Conservation (phyloP, 1,284 basidiomycete genomes). For the Chiua sp. region DNA sequence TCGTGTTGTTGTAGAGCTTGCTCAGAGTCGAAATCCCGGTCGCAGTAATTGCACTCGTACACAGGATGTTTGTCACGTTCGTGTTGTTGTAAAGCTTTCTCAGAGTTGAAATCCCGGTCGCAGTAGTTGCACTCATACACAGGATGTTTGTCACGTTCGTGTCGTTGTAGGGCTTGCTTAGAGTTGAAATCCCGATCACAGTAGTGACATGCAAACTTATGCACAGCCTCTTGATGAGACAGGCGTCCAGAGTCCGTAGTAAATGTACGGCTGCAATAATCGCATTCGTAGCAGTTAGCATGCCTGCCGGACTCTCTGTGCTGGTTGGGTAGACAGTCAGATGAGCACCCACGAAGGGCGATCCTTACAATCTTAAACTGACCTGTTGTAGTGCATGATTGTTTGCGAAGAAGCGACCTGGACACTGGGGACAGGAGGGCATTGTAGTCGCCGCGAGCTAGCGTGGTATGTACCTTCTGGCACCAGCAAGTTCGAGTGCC, state of each 20-base stretch:
- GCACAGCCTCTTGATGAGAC: constrained; percentile 19
- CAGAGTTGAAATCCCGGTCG: not conserved
- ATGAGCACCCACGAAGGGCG: not conserved
- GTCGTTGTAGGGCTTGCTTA: constrained; percentile 2
- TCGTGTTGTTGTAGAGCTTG: too few species aligned
- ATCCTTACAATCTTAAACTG: constrained; percentile 1
- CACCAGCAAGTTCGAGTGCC: too few species aligned
- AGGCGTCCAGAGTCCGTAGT: constrained; percentile 11
- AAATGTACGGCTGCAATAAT: constrained; percentile 23
- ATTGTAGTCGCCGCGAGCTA: constrained; percentile 12
- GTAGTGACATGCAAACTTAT: constrained; percentile 17
- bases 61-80: too few species aligned
- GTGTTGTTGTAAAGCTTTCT: too few species aligned
- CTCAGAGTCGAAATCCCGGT: not conserved
- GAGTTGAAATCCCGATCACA: constrained; percentile 24
- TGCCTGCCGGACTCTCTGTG: constrained; percentile 22
- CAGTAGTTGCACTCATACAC: constrained; percentile 21
- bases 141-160: constrained; percentile 17
- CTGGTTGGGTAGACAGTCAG: constrained; percentile 8
- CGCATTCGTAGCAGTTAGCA: constrained; percentile 12
- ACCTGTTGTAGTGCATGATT: constrained; percentile 19
- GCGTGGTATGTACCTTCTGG: not conserved
- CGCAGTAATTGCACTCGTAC: constrained; percentile 25
- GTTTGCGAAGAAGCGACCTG: constrained; percentile 19
- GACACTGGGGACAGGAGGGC: constrained; percentile 23